Percentiles rank a stretch among this genome's conserved stretches.
phyloP scores from a whole-genome alignment of 2,329 filamentous ascomycete genomes.

The Paraconiothyrium sp. region DNA sequence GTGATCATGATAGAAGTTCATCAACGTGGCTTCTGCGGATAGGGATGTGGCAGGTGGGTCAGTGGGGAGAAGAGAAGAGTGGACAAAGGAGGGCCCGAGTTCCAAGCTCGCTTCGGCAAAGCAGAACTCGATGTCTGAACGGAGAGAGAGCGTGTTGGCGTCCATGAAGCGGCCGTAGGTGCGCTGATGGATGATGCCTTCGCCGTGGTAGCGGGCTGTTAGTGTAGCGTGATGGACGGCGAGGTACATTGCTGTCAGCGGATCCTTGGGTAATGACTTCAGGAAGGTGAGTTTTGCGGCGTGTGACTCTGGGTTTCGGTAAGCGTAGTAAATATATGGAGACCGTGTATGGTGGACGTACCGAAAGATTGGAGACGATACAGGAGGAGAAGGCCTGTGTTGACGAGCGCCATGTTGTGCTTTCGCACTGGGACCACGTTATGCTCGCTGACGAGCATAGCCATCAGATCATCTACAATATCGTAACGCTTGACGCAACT shows the following conservation, averaged over 20 bases:
- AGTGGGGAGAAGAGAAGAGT: conserved; percentile 28
- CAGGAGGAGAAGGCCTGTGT: conserved; percentile 40
- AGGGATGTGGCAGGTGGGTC: conserved; percentile 8
- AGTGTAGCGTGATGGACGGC: conserved; percentile 37
- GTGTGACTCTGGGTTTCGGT: conserved; percentile 24
- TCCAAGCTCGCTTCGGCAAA: conserved; percentile 40
- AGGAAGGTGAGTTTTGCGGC: conserved; percentile 30
- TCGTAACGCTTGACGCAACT: conserved; percentile 42
- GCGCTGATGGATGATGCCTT: conserved; percentile 43
- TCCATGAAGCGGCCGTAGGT: conserved; percentile 43
- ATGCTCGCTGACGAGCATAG: conserved; percentile 32
- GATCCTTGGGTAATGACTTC: conserved; percentile 33
- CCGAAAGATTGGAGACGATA: conserved; percentile 32
- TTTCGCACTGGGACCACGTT: conserved; percentile 37
- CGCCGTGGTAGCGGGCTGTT: conserved; percentile 42
- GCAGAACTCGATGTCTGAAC: conserved; percentile 41
- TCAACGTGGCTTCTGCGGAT: conserved; percentile 27
- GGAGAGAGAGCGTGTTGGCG: conserved; percentile 37
- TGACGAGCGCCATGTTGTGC: conserved; percentile 38
- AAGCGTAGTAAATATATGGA: conserved; percentile 7
- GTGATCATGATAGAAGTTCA: conserved; percentile 43
- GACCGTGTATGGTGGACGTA: conserved; percentile 16
- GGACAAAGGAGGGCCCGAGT: conserved; percentile 38
- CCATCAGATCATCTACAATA: conserved; percentile 44
- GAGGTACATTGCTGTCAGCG: conserved; percentile 40